These are phyloP conservation scores for Apiospora malaysiana DNA, from an alignment of 2,329 filamentous ascomycete species.

Conservation along the genomic window DNA sequence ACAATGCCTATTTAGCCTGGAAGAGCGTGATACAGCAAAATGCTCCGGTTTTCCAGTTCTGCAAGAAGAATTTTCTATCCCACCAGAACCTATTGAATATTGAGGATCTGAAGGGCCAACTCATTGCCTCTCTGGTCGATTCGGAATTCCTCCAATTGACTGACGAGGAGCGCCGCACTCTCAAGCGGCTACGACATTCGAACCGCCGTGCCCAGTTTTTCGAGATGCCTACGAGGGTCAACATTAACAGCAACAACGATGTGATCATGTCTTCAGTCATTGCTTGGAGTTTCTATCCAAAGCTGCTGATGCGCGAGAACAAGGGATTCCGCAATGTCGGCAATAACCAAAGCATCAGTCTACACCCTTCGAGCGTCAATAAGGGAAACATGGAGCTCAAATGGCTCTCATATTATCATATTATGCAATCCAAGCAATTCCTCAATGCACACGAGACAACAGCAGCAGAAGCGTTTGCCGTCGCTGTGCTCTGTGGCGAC, in stretches of 20 bases:
- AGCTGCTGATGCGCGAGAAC: slow-evolving; percentile 79
- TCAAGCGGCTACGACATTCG: slow-evolving; percentile 73
- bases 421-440: slow-evolving; percentile 90
- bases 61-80: slow-evolving; percentile 91
- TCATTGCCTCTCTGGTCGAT: slow-evolving; percentile 84
- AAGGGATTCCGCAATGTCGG: slow-evolving; percentile 90
- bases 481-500: slow-evolving; percentile 86
- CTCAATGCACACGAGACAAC: slow-evolving; percentile 93
- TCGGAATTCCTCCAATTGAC: slow-evolving; percentile 82
- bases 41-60: slow-evolving; percentile 84
- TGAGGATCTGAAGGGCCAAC: slow-evolving; percentile 92
- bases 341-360: slow-evolving; percentile 88
- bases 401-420: slow-evolving; percentile 95
- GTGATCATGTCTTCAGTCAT: slow-evolving; percentile 80
- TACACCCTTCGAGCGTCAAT: slow-evolving; percentile 91
- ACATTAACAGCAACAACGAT: slow-evolving; percentile 81
- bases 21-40: slow-evolving; percentile 78
- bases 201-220: slow-evolving; percentile 78
- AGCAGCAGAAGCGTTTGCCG: slow-evolving; percentile 78
- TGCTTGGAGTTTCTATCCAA: slow-evolving; percentile 95
- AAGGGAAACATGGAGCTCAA: slow-evolving; percentile 70
- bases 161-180: slow-evolving; percentile 70
- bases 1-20: slow-evolving; percentile 93
- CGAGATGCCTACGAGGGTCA: slow-evolving; percentile 76
- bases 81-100: slow-evolving; percentile 90